Evolutionary conservation across 2,329 filamentous ascomycete species (phyloP), one percentile per base, ranked within the genome.

Genomic region (Didymella arachidicola): DNA sequence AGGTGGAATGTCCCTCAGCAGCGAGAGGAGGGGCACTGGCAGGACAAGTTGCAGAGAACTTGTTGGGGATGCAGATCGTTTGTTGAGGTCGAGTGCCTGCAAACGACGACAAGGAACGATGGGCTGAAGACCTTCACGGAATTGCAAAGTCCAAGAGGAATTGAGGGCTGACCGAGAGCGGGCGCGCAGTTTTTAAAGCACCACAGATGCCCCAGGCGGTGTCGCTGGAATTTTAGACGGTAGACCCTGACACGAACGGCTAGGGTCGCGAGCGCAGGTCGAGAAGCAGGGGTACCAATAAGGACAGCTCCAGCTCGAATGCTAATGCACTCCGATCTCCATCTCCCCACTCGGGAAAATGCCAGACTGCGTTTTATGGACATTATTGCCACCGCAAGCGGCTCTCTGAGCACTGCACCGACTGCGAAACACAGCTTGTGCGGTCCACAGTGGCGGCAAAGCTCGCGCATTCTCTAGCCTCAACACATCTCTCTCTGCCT

Each of bases 21-120:
- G 32, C 39, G 48, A 58, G 43, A 44, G 44, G 55, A 53, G 56
- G 56, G 56, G 56, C 56, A 53, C 22, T 25, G 25, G 25, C 18
- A 58, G 49, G 50, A 53, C 56, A 58, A 53, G 53, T 46, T 55
- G 61, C 60, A 57, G 62, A 53, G 44, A 62, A 64, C 61, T 63
- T 69, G 67, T 69, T 68, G 67, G 51, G 67, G 39, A 64, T 56
- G 65, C 63, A 64, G 67, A 57, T 61, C 43, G 67, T 51, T 60
- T 66, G 64, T 65, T 59, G 66, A 54, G 66, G 61, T 61, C 61
- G 57, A 50, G 32, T 54, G 45, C 47, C 54, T 57, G 58, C 56
- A 59, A 59, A 46, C 45, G 56, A 53, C 49, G 38, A 59, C 19
- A 51, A 34, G 47, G 47, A 58, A 58, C 49, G 56, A 53, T 41